These are phyloP conservation scores for Chlorella ohadii DNA, from an alignment of 139 green algal species.

Conservation along the genomic window DNA sequence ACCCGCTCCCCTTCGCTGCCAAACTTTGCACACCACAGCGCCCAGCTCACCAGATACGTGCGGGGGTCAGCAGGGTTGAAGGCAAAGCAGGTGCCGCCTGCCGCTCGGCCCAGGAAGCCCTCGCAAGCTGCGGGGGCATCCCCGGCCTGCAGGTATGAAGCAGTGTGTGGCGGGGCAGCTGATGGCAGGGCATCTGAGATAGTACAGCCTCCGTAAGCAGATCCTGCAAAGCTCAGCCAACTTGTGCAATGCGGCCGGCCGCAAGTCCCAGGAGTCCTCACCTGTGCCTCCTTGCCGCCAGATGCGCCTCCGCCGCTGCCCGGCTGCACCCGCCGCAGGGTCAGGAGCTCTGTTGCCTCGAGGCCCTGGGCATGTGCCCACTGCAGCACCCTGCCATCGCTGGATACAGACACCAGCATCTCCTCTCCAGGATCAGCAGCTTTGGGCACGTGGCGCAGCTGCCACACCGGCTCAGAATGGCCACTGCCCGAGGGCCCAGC, in stretches of 20 bases:
- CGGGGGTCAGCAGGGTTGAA: constrained; percentile 75
- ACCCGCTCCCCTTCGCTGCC: too few relatives aligned
- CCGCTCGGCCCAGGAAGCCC: constrained; percentile 80
- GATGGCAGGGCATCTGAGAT: too few relatives aligned
- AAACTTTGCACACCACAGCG: too few relatives aligned
- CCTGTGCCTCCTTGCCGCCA: background rate
- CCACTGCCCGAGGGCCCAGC: constrained; percentile 33
- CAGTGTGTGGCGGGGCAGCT: background rate
- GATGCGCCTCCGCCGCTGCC: constrained; percentile 31
- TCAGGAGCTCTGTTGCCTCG: constrained; percentile 83
- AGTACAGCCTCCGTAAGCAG: too few relatives aligned
- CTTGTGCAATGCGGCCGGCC: too few relatives aligned
- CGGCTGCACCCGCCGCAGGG: constrained; percentile 68
- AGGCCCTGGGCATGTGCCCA: constrained; percentile 65
- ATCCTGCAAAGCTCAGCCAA: too few relatives aligned
- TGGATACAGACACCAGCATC: constrained; percentile 86
- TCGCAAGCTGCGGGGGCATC: constrained; percentile 47
- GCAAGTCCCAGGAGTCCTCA: too few relatives aligned
- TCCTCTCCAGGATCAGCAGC: constrained; percentile 75
- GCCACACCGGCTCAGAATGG: constrained; percentile 82
- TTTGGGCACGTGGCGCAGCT: constrained; percentile 77
- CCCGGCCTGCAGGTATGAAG: background rate
- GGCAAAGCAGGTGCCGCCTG: constrained; percentile 86
- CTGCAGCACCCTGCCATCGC: constrained; percentile 71
- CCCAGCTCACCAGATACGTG: constrained; percentile 65